Base-by-base conservation (phyloP, 257 asterid genomes). In the Eustoma russellianum region DNA sequence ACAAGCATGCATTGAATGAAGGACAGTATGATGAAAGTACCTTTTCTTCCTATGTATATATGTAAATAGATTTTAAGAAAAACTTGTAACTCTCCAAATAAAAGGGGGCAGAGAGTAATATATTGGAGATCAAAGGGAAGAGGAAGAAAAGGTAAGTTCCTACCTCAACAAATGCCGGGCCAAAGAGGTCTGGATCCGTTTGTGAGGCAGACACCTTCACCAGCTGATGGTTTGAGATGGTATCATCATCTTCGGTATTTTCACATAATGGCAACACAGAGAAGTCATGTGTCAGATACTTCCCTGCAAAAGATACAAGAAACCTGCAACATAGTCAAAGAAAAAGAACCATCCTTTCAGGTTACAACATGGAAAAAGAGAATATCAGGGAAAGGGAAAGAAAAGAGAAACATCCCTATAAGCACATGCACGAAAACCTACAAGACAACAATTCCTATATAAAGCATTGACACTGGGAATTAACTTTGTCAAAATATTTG, bases 141-240 rank as follows among this genome's bases (percentile, higher is more conserved):
- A 38, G 35, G 13, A 17, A 24, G 30, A 40, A 17, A 6, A n/a
- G 19, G 30, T 46, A 28, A 55, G 24, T 17, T 16, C 68, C 43
- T 47, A 71, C 98, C 95, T 92, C 99, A 48, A 87, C 62, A 75
- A 92, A 92, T 34, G 91, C 91, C 2, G 99, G 97, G 64, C 99
- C 97, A 65, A 67, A 69, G 41, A 74, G 64, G 59, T 74, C 60
- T 15, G 56, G 61, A 47, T 88, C 86, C 24, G 78, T 77, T 60
- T 67, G 66, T 64, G 94, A 86, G 65, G 85, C 79, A 49, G 57
- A 52, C 63, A 92, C 79, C 70, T 81, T 88, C 72, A 92, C 54
- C 15, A 74, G 55, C 45, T 88, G 97, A 70, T 88, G 94, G 66
- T 77, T 73, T 15, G 46, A 62, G 53, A 74, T 62, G 48, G 61